phyloP scores from a whole-genome alignment of 257 asterid genomes.

The Petunia axillaris region DNA sequence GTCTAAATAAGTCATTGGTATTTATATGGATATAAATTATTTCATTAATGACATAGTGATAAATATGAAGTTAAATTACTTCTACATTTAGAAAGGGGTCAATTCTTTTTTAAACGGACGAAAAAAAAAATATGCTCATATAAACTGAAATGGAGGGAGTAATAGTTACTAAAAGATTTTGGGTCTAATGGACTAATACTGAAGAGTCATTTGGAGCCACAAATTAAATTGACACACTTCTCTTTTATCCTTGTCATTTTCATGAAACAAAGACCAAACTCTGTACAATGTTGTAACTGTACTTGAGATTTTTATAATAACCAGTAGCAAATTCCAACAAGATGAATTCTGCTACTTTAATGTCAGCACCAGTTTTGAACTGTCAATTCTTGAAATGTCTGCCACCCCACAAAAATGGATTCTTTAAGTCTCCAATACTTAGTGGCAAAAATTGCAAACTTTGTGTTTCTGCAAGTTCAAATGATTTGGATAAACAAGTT shows the following conservation, averaged over 20 bases:
- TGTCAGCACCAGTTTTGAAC: constrained; percentile 27
- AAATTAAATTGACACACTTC: not conserved
- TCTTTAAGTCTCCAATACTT: constrained; percentile 24
- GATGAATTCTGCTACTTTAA: not conserved
- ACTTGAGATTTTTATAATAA: not conserved
- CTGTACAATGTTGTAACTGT: not conserved
- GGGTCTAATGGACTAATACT: too few species aligned
- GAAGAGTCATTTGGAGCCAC: too few species aligned
- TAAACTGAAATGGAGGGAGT: too few species aligned
- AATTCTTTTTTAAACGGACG: too few species aligned
- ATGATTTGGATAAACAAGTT: constrained; percentile 48
- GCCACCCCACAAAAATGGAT: not conserved
- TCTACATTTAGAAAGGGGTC: too few species aligned
- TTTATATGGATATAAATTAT: too few species aligned
- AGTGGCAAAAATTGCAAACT: constrained; percentile 41
- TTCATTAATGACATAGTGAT: too few species aligned
- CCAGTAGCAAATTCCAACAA: not conserved
- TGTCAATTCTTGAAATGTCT: constrained; percentile 1
- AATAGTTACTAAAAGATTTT: too few species aligned
- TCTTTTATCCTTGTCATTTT: not conserved
- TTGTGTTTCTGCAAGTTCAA: constrained; percentile 47
- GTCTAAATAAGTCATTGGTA: too few species aligned
- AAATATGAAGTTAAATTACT: too few species aligned
- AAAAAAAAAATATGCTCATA: too few species aligned
- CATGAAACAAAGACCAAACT: not conserved